A percentile compares a stretch with the other conserved stretches of the same genome.
Conservation (phyloP, 352 stramenopile genomes). For the Globisporangium ultimum region DNA sequence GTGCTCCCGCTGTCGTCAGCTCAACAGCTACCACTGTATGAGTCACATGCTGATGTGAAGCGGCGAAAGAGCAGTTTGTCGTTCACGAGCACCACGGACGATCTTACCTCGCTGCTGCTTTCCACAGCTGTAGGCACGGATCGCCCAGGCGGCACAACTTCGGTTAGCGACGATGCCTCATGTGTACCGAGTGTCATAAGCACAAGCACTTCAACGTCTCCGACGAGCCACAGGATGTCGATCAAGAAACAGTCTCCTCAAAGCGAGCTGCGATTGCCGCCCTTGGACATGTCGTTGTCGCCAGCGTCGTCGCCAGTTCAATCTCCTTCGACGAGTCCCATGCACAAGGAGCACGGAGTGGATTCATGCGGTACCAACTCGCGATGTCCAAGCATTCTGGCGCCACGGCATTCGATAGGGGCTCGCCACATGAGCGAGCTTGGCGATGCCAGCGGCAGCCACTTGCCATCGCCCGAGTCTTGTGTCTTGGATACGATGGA, state of each 20-base stretch:
- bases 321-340: constrained; percentile 3
- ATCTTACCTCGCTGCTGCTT: constrained; percentile 1
- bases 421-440: too few relatives aligned
- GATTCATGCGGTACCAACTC: too few relatives aligned
- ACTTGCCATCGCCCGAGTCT: too few relatives aligned
- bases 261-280: constrained; percentile 6
- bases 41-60: background rate
- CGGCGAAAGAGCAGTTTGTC: background rate
- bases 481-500: too few relatives aligned
- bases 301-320: constrained; percentile 4
- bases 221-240: too few relatives aligned
- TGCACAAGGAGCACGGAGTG: background rate
- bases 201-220: background rate
- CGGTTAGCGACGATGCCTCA: background rate
- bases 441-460: too few relatives aligned
- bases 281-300: constrained; percentile 1
- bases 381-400: too few relatives aligned
- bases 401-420: too few relatives aligned
- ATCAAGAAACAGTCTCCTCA: too few relatives aligned
- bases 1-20: background rate
- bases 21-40: background rate
- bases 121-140: background rate
- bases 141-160: too few relatives aligned
- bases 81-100: constrained; percentile 2
- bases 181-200: too few relatives aligned